Evolutionary conservation across 129 eudicot species (phyloP), one percentile per base, ranked within the genome.

Genomic region (Flaveria robusta): DNA sequence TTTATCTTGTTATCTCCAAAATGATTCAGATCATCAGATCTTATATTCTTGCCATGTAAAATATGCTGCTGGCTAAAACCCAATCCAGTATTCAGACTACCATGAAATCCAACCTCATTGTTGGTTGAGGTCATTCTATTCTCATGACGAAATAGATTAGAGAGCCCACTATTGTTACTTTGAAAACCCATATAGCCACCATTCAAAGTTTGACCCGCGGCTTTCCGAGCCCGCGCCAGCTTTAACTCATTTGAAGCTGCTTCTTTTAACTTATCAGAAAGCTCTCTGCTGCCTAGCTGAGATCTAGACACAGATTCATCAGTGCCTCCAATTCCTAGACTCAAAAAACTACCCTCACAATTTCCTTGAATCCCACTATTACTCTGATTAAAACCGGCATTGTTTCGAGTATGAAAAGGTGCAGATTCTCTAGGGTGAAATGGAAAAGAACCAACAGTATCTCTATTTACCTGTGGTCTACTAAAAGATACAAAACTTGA

Each of bases 261-360:
- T 75, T 77, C 84, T 76, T 62, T 79, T 73, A 85, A 69, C 46
- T 39, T 71, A 72, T 76, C 50, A 41, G 88, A 43, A 15, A 51
- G 60, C 65, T 76, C 85, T 63, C 49, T 75, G 60, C 19, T 81
- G 16, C 86, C 66, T 13, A 78, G 71, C 19, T 74, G 65, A 60
- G 75, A 49, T 63, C 62, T 77, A 66, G 78, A 39, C 16, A 64
- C 46, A 23, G 74, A 26, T 58, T 83, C 87, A 29, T 37, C 42
- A 18, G 72, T 80, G 54, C 85, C 79, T 71, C 92, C 96, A 77
- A 78, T 81, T 51, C 91, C 91, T 75, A 90, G 96, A 20, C 89
- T 87, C 70, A 90, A 77, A 74, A 90, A 90, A 66, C 79, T 84
- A 47, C 88, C 89, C 82, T 82, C 89, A 74, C 76, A 72, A 16